Base-by-base conservation (phyloP, 192 early-diverging fungal genomes). In the Entomortierella beljakovae region DNA sequence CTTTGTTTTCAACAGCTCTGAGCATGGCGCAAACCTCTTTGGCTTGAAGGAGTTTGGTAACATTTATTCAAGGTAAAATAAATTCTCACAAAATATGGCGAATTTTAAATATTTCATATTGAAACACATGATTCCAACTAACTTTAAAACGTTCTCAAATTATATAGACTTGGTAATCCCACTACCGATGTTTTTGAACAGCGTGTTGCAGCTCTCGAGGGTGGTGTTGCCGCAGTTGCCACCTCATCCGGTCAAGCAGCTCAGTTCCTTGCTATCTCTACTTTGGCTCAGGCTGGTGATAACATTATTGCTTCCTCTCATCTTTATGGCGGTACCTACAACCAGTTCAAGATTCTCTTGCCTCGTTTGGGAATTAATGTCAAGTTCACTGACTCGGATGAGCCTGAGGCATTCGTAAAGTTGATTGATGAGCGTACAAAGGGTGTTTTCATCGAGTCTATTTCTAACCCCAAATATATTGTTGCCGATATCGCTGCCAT, bases 391-490 rank as follows among this genome's bases (percentile, higher is more conserved):
- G 70, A 89, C 0, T 87, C 91, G 28, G 92, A 96, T 80, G 82
- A 88, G 40, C 86, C 93, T 15, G 87, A 91, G 40, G 92, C 92
- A n/a, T 92, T 97, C 57, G 83, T 67, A 7, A 80, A 89, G 10
- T 76, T 90, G 25, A 98, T 98, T 64, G 94, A 98, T 80, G 92
- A 89, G 42, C 89, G 90, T n/a, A 97, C 96, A 28, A 95, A 95
- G 71, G 95, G 93, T 9, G 87, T 98, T 57, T 98, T 93, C 80
- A 76, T 97, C 53, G 97, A 98, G 82, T 91, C 89, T 38, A 92
- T 98, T 59, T 95, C 94, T 34, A 98, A 98, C 82, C 97, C 97
- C 26, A 88, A 90, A 61, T 94, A 92, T 88, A 91, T 92, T 76
- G 89, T 98, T 6, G 93, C 95, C 9, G 94, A 98, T 62, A 93